These are phyloP conservation scores for Trichoderma gracile DNA, from an alignment of 2,329 filamentous ascomycete species.

Conservation along the genomic window DNA sequence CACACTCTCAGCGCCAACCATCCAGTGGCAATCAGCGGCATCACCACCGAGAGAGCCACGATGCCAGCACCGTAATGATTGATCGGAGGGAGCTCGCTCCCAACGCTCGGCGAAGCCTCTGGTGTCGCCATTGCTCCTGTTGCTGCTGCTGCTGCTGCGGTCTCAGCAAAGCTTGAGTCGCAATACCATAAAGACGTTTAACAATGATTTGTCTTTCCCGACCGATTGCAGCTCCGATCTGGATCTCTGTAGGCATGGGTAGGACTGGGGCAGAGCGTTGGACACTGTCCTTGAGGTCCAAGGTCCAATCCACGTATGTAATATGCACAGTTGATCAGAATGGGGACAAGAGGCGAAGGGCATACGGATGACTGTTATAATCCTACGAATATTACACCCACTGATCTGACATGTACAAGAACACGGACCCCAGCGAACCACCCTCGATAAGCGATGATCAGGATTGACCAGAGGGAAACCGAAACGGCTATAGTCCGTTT, in stretches of 20 bases:
- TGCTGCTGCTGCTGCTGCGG: background rate
- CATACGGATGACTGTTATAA: background rate
- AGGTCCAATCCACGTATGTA: background rate
- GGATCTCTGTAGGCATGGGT: background rate
- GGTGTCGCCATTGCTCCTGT: background rate
- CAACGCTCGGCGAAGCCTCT: background rate
- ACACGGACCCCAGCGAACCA: too few relatives aligned
- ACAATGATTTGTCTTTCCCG: background rate
- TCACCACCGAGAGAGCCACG: slow-evolving; percentile 25
- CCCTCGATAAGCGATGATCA: too few relatives aligned
- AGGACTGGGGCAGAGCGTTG: background rate
- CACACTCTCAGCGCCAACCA: slow-evolving; percentile 29
- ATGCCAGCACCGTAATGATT: slow-evolving; percentile 22
- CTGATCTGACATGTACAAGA: background rate
- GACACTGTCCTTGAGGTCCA: background rate
- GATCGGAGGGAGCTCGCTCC: slow-evolving; percentile 24
- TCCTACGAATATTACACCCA: background rate
- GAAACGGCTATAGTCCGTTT: too few relatives aligned
- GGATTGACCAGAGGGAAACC: too few relatives aligned
- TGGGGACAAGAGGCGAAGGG: background rate
- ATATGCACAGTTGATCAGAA: background rate
- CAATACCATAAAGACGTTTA: background rate
- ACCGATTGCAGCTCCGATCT: background rate
- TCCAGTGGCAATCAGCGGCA: slow-evolving; percentile 26
- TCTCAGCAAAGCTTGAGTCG: background rate